A percentile compares a stretch with the other conserved stretches of the same genome.
Conservation (phyloP, 2,329 filamentous ascomycete species). For the Fusarium devonianum region DNA sequence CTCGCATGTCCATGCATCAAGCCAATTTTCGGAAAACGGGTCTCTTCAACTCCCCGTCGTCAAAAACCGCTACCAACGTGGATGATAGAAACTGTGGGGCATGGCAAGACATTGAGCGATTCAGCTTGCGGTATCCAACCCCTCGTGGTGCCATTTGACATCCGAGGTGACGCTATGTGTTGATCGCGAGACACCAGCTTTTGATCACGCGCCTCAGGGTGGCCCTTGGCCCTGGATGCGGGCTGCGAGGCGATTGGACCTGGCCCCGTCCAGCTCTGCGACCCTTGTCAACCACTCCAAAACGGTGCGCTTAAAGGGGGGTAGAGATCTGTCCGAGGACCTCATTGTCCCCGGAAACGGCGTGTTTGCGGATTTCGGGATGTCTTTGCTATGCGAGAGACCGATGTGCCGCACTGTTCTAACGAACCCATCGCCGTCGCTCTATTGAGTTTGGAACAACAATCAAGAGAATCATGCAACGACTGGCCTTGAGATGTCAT, state of each 20-base stretch:
- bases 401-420: not conserved
- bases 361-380: conserved; percentile 23
- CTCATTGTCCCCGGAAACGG: conserved; percentile 31
- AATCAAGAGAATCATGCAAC: not conserved
- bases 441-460: no score
- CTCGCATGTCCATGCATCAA: not conserved
- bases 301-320: conserved; percentile 5
- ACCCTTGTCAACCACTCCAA: not conserved
- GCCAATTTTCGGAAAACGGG: conserved; percentile 4
- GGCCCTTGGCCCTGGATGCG: conserved; percentile 4
- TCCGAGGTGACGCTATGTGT: conserved; percentile 1
- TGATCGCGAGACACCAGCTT: conserved; percentile 5
- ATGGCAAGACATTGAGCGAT: conserved; percentile 3
- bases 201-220: conserved; percentile 13
- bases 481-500: not conserved
- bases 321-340: conserved; percentile 28
- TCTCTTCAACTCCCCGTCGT: not conserved
- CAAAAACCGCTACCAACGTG: not conserved
- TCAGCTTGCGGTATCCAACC: conserved; percentile 5
- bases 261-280: not conserved
- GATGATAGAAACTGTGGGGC: conserved; percentile 4
- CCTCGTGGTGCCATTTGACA: conserved; percentile 8
- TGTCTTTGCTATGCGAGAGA: conserved; percentile 19
- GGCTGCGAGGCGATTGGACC: conserved; percentile 14
- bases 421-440: not conserved